Evolutionary conservation across 306 rosid genomes (phyloP).

Genomic region (Prunus dulcis): DNA sequence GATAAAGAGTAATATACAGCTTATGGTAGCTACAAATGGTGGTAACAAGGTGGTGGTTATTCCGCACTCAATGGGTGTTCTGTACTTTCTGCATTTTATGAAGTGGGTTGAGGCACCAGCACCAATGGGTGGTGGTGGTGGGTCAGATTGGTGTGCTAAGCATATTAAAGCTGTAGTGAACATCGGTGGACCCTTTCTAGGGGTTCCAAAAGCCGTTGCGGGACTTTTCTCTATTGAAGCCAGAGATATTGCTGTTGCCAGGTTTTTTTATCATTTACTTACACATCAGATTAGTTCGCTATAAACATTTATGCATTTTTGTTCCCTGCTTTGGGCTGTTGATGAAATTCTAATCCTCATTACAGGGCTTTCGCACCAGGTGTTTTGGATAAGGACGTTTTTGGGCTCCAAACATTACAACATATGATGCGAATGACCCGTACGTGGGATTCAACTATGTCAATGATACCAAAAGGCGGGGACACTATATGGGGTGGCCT

Average conservation of each 20-base stretch:
- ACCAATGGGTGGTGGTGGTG: constrained; percentile 87
- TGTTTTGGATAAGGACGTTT: constrained; percentile 72
- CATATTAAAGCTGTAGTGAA: constrained; percentile 74
- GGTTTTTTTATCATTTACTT: constrained; percentile 40
- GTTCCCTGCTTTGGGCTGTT: constrained; percentile 4
- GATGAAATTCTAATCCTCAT: constrained; percentile 27
- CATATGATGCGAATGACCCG: constrained; percentile 89
- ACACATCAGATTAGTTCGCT: not conserved
- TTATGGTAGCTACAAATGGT: constrained; percentile 72
- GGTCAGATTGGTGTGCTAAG: constrained; percentile 81
- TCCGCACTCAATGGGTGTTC: constrained; percentile 85
- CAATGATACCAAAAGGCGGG: constrained; percentile 90
- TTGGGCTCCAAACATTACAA: constrained; percentile 66
- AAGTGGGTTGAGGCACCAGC: constrained; percentile 86
- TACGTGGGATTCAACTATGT: constrained; percentile 90
- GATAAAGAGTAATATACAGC: constrained; percentile 71
- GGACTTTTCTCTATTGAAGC: constrained; percentile 85
- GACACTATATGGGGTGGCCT: constrained; percentile 81
- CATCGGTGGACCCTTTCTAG: constrained; percentile 85
- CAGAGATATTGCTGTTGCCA: constrained; percentile 79
- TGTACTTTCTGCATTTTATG: constrained; percentile 85
- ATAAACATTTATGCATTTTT: not conserved
- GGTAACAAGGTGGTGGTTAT: constrained; percentile 79
- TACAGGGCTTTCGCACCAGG: constrained; percentile 80
- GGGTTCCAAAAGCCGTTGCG: constrained; percentile 74